These are phyloP conservation scores for Cercospora brassicicola DNA, from an alignment of 2,329 filamentous ascomycete species.

Conservation along the genomic window DNA sequence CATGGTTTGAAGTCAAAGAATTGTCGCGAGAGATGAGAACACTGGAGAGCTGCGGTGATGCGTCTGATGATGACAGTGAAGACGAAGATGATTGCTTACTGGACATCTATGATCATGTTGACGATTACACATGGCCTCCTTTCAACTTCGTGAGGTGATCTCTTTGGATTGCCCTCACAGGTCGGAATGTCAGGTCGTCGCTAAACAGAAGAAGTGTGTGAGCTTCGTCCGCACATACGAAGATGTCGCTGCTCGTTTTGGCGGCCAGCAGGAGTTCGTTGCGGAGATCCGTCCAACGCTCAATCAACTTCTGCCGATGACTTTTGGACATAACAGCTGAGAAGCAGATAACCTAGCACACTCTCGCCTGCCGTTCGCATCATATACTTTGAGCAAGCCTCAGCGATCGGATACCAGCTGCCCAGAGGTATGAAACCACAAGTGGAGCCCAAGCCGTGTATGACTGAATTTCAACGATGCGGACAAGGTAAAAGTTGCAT, in stretches of 20 bases:
- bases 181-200: background rate
- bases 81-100: background rate
- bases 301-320: background rate
- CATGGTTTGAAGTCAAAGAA: conserved; percentile 12
- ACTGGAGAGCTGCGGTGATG: background rate
- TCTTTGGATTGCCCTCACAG: background rate
- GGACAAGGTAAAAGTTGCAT: background rate
- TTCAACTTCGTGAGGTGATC: conserved; percentile 9
- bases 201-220: background rate
- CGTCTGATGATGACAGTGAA: conserved; percentile 7
- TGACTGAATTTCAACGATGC: background rate
- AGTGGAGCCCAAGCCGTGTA: background rate
- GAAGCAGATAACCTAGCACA: background rate
- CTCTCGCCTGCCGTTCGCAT: background rate
- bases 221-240: background rate
- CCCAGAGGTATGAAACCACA: background rate
- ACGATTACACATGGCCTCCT: conserved; percentile 16
- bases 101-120: conserved; percentile 10
- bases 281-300: background rate
- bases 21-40: conserved; percentile 4
- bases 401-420: background rate
- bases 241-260: background rate
- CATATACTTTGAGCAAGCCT: background rate
- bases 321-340: background rate
- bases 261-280: background rate